Percentiles rank a stretch among this genome's conserved stretches.
Conservation (phyloP, 2,329 filamentous ascomycete genomes). For the Stagonosporopsis vannaccii region DNA sequence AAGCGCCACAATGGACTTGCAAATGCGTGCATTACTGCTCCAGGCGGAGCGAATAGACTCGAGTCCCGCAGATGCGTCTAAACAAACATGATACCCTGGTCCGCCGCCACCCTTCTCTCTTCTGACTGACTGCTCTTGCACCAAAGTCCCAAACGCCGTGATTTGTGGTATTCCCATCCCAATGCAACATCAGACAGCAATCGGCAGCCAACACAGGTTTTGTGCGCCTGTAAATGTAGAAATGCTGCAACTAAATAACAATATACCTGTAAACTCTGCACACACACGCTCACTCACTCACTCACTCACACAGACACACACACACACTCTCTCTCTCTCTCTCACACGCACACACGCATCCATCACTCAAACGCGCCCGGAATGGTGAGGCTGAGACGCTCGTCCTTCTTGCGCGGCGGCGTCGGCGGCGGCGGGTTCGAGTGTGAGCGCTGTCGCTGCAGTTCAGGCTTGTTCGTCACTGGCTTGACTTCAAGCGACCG, state of each 20-base stretch:
- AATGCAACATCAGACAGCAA: neutral
- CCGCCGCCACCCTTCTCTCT: too few species aligned
- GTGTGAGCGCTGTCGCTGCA: slow-evolving; percentile 33
- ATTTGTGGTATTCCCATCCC: slow-evolving; percentile 15
- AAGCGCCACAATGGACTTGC: too few species aligned
- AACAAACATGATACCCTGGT: slow-evolving; percentile 7
- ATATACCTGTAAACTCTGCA: neutral
- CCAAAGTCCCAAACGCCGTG: slow-evolving; percentile 8
- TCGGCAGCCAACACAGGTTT: neutral
- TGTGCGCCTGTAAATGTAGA: slow-evolving; percentile 7
- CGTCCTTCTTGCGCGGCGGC: slow-evolving; percentile 39
- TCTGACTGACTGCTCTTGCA: too few species aligned
- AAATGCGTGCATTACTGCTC: too few species aligned
- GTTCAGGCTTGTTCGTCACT: slow-evolving; percentile 12
- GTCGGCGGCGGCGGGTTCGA: slow-evolving; percentile 35
- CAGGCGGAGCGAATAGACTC: too few species aligned
- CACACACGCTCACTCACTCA: too few species aligned
- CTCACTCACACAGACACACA: too few species aligned
- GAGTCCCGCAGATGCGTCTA: neutral
- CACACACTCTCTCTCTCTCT: too few species aligned
- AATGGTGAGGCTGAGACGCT: slow-evolving; percentile 45
- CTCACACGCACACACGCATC: too few species aligned
- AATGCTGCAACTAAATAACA: slow-evolving; percentile 1
- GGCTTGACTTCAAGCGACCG: slow-evolving; percentile 32
- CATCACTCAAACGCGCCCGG: slow-evolving; percentile 39